Base-by-base conservation (phyloP, 1,139 yeast genomes). In the Debaryomycetaceae sp. region DNA sequence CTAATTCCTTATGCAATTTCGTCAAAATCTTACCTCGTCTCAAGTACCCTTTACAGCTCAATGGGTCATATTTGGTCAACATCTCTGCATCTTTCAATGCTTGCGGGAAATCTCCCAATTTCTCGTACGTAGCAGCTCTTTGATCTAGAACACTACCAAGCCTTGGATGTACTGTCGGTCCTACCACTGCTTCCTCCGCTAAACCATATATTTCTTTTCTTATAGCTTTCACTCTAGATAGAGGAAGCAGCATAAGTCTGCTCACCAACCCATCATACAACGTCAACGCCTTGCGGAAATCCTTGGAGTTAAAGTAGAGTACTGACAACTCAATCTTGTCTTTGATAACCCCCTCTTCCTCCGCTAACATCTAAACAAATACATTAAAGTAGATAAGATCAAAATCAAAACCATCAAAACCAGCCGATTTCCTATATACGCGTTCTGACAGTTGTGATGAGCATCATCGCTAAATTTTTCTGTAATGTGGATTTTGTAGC, bases 71-170 rank as follows among this genome's bases (percentile, higher is more conserved):
- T 15, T 58, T 52, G 3, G 75, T 59, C 48, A 77, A 59, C 33
- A 51, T 59, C 24, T 65, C 57, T 0, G 79, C 75, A 43, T 79
- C 83, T 18, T 50, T 49, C 33, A 75, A 51, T 0, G 87, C 83
- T 17, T 58, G 58, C 0, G 56, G 57, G 2, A 58, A 33, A 14
- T 67, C 61, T 2, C 63, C 63, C 38, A 79, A 44, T 50, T 78
- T 81, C 50, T 79, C 83, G 53, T 65, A 70, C 0, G 82, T 72
- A 0, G 87, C 86, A 1, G 86, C 79, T 19, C 86, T 53, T 46
- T 51, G 85, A 61, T 69, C 82, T 55, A 56, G 62, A 44, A 69
- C 47, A 1, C 55, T 43, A 2, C 62, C 56, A 2, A 62, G 43
- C 38, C 55, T 58, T 1, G 68, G 68, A 40, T 63, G 68, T 3